These are phyloP conservation scores for Colletotrichum kahawae DNA, from an alignment of 2,329 filamentous ascomycete genomes.

Conservation along the genomic window DNA sequence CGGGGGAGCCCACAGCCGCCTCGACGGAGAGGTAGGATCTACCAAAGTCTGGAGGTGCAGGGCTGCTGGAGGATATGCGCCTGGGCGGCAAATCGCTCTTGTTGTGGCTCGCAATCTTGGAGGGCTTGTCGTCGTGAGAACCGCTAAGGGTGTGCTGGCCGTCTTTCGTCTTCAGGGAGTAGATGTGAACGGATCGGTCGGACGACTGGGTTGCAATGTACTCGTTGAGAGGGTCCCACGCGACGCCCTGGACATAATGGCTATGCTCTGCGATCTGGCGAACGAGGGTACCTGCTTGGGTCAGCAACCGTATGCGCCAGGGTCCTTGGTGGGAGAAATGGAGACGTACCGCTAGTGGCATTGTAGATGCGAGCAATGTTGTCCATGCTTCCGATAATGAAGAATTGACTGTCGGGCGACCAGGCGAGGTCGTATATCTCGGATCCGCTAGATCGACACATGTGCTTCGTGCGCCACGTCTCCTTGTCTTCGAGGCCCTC, in stretches of 20 bases:
- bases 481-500: slow-evolving; percentile 93
- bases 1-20: slow-evolving; percentile 75
- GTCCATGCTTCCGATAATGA: slow-evolving; percentile 99
- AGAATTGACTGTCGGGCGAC: slow-evolving; percentile 96
- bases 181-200: slow-evolving; percentile 96
- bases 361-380: slow-evolving; percentile 98
- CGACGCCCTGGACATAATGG: slow-evolving; percentile 97
- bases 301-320: not conserved
- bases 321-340: not conserved
- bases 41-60: slow-evolving; percentile 84
- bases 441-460: slow-evolving; percentile 93
- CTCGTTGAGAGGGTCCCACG: slow-evolving; percentile 98
- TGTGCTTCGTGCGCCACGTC: slow-evolving; percentile 95
- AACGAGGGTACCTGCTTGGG: slow-evolving; percentile 62
- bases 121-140: slow-evolving; percentile 67
- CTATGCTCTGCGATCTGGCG: slow-evolving; percentile 97
- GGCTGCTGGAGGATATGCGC: slow-evolving; percentile 89
- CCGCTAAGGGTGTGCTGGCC: slow-evolving; percentile 82
- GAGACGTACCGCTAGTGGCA: slow-evolving; percentile 77
- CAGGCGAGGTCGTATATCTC: slow-evolving; percentile 99
- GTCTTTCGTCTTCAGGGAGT: slow-evolving; percentile 94
- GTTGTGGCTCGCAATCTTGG: slow-evolving; percentile 78
- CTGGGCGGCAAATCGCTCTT: slow-evolving; percentile 92
- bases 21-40: slow-evolving; percentile 67
- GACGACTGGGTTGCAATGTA: slow-evolving; percentile 98